Base-by-base conservation (phyloP, 1,139 yeast genomes). In the Yamadazyma dushanensis region DNA sequence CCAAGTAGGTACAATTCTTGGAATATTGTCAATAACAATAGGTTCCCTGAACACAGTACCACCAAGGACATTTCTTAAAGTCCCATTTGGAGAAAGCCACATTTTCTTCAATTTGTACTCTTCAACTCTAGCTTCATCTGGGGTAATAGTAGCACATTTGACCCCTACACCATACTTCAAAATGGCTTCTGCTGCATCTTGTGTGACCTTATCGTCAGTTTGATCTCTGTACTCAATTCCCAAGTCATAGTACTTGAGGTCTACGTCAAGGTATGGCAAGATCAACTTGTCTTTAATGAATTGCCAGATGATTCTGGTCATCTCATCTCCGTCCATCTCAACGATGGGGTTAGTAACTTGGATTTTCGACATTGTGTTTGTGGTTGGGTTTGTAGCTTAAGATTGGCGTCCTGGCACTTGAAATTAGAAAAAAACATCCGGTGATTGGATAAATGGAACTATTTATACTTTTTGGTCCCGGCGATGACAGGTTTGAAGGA, bases 41-140 rank as follows among this genome's bases (percentile, higher is more conserved):
- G 89, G 86, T 61, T 84, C 94, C 63, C 94, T 75, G 66, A 84
- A 84, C 33, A 84, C 94, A 29, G 94, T 84, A 47, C 94, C 94
- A 29, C 87, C 87, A 40, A 84, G 64, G 42, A 84, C 82, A 61
- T 84, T 84, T 70, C 94, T 75, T 53, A 84, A 82, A 24, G 94
- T 84, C 46, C 94, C 94, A 57, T 84, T 84, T 49, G 94, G 94
- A 13, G 90, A 83, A 42, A 80, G 73, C 92, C 92, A 84, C 94
- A 84, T 84, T 58, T 84, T 79, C 59, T 82, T 81, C 59, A 84
- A 69, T 35, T 73, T 68, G 55, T 83, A 84, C 56, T 84, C 94
- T 53, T 80, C 70, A 32, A 84, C 92, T 63, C 94, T 75, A 27
- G 79, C 82, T 60, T 84, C 94, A 57, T 84, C 94, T 2, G 94